Evolutionary conservation across 768 basidiomycete species (phyloP), one percentile per base, ranked within the genome.

Genomic region (Paxillus rubicundulus): DNA sequence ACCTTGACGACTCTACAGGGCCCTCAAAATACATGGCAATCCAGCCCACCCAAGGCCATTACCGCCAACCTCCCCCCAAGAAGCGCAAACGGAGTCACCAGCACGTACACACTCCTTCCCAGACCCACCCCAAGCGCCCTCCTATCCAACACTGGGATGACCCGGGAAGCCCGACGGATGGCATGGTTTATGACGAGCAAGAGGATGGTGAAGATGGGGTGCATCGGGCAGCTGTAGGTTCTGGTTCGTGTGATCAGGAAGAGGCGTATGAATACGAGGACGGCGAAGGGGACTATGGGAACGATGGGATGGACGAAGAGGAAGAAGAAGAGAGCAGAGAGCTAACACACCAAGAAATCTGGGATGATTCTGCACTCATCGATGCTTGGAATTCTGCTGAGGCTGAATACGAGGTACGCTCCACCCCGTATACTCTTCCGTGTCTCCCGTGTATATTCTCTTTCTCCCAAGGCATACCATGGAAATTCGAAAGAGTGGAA

Each of bases 361-460:
- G 90, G 90, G 90, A 92, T 57, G 90, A 92, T 65, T 86, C 87
- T 33, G 87, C 86, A 4, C 77, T 92, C 57, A 80, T 92, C 41
- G 78, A 87, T 47, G 90, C 90, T 17, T 92, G 90, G 90, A 79
- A 92, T 65, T 85, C 89, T 53, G 90, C 90, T 16, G 82, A 78
- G 56, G 87, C 87, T 52, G 90, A 92, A 65, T 92, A 91, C 59
- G 77, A 87, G 72, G 83, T 82, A 56, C 43, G 70, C 68, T 14
- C 44, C 1, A 12, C 27, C 32, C 30, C 36, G 20, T 27, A 13
- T 48, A 0, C 16, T 9, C 16, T 21, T 32, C 46, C 6, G 2
- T 18, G 18, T 30, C 17, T 9, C 21, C 5, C 18, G n/a, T 38
- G 33, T 3, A 14, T 13, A 33, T 4, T 33, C 14, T 5, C 21